phyloP scores from a whole-genome alignment of 139 green algal species.

The Deuterostichococcus epilithicus region DNA sequence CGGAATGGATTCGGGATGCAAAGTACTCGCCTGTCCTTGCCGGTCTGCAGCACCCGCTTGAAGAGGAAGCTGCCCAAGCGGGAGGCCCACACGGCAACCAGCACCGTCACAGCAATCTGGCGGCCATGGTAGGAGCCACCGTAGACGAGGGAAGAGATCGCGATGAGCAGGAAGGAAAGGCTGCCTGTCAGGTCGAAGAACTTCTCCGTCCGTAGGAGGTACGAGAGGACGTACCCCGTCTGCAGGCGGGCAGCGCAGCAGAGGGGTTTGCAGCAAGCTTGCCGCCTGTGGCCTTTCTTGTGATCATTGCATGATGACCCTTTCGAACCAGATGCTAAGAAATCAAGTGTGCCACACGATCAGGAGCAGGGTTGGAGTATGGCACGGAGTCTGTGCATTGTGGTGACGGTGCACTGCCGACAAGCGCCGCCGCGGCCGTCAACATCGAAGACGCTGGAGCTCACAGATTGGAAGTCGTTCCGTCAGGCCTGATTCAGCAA shows the following conservation, averaged over 20 bases:
- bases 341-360: neutral
- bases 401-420: no score
- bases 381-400: no score
- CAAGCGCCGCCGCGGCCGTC: no score
- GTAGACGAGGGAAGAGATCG: constrained; percentile 31
- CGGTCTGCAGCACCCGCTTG: constrained; percentile 54
- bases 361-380: no score
- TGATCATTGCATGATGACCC: neutral
- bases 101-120: constrained; percentile 46
- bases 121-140: constrained; percentile 9
- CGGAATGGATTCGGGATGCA: no score
- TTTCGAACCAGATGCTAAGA: neutral
- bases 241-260: neutral
- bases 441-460: neutral
- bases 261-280: neutral
- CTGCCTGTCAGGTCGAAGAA: constrained; percentile 70
- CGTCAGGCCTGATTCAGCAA: no score
- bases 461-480: neutral
- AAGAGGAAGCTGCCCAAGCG: constrained; percentile 76
- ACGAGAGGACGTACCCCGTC: constrained; percentile 22
- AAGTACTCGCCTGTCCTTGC: constrained; percentile 67
- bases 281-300: neutral
- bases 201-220: constrained; percentile 61
- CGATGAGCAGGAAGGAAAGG: constrained; percentile 46
- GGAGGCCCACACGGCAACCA: constrained; percentile 68